phyloP scores from a whole-genome alignment of 352 stramenopile genomes.

The Globisporangium nagaii region DNA sequence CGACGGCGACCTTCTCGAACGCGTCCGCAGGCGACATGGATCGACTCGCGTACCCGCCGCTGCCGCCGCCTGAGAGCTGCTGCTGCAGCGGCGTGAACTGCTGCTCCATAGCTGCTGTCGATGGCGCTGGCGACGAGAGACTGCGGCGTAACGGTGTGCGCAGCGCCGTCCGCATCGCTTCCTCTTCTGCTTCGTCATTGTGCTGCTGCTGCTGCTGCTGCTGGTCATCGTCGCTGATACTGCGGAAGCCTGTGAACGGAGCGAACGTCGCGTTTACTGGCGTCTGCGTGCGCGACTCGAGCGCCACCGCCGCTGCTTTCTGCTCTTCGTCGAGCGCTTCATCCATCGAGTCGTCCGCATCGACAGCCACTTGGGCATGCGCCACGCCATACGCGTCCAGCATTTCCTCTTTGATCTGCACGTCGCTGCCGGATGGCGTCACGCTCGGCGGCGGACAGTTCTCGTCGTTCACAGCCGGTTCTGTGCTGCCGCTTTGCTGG shows the following conservation, averaged over 20 bases:
- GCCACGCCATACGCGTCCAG: background rate
- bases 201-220: constrained; percentile 10
- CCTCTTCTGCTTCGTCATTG: background rate
- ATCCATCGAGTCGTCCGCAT: constrained; percentile 2
- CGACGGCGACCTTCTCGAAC: constrained; percentile 50
- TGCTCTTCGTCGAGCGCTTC: constrained; percentile 1
- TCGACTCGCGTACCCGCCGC: constrained; percentile 12
- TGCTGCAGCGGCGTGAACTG: constrained; percentile 11
- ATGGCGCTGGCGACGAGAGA: constrained; percentile 15
- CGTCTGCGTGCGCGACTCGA: constrained; percentile 7
- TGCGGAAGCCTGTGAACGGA: constrained; percentile 5
- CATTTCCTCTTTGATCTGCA: constrained; percentile 12
- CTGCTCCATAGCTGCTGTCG: constrained; percentile 18
- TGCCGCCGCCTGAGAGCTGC: constrained; percentile 15
- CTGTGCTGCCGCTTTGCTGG: background rate
- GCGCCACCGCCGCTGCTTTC: background rate
- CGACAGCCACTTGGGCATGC: background rate
- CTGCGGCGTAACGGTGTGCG: constrained; percentile 38
- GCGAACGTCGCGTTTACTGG: constrained; percentile 4
- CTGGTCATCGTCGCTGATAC: constrained; percentile 11
- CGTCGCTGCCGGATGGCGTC: background rate
- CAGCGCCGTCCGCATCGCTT: constrained; percentile 10
- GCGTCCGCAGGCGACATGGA: constrained; percentile 53
- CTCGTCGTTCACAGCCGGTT: background rate
- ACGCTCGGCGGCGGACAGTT: background rate